These are phyloP conservation scores for Globisporangium acanthophoron DNA, from an alignment of 352 stramenopile genomes.

Conservation along the genomic window DNA sequence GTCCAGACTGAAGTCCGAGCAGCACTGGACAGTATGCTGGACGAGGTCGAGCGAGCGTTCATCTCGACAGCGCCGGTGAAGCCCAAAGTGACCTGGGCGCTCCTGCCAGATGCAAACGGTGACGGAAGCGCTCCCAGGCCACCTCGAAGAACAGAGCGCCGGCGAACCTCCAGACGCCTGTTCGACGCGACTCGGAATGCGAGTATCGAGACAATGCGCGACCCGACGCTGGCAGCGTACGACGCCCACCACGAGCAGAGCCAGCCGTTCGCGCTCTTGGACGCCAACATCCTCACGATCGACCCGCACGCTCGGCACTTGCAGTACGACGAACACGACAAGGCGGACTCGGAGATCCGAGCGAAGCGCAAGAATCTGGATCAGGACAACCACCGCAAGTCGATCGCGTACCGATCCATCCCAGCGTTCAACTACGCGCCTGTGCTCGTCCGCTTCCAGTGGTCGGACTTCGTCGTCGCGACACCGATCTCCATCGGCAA, in stretches of 20 bases:
- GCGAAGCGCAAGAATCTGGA: constrained; percentile 59
- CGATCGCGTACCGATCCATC: constrained; percentile 47
- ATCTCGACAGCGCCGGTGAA: not conserved
- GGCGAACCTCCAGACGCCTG: constrained; percentile 22
- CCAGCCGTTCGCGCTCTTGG: constrained; percentile 43
- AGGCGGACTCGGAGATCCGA: constrained; percentile 31
- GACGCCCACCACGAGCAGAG: constrained; percentile 45
- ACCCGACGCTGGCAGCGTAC: constrained; percentile 49
- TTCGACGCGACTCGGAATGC: constrained; percentile 23
- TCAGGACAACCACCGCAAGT: constrained; percentile 56
- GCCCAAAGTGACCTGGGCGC: constrained; percentile 6
- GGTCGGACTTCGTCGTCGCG: constrained; percentile 68
- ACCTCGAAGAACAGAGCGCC: constrained; percentile 18
- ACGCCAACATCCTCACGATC: constrained; percentile 48
- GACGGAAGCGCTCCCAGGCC: not conserved
- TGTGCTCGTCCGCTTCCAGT: constrained; percentile 63
- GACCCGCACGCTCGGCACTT: constrained; percentile 41
- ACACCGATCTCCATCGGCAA: constrained; percentile 27
- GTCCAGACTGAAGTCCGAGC: not conserved
- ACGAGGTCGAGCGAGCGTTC: not conserved
- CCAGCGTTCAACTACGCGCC: constrained; percentile 66
- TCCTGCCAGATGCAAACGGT: not conserved
- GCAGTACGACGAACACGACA: constrained; percentile 39
- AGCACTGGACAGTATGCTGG: not conserved
- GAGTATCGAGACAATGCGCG: constrained; percentile 21